These are phyloP conservation scores for Cryomyces minteri DNA, from an alignment of 495 filamentous ascomycete genomes.

Conservation along the genomic window DNA sequence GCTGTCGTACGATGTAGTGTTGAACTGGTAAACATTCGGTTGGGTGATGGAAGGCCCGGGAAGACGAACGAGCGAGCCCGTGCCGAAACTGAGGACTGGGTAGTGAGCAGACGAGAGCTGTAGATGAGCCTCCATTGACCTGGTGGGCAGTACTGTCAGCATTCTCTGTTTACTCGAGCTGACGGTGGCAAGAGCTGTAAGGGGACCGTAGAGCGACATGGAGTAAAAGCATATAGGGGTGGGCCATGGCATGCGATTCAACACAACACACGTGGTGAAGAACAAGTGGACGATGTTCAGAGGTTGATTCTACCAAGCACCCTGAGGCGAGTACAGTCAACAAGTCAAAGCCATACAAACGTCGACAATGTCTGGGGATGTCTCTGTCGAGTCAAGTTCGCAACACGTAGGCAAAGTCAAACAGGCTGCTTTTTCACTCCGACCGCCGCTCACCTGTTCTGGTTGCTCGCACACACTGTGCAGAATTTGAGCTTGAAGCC, in stretches of 20 bases:
- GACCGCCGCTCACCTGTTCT: conserved; percentile 50
- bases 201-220: no score
- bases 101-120: conserved; percentile 70
- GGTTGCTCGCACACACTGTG: conserved; percentile 95
- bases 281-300: no score
- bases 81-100: conserved; percentile 95
- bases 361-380: no score
- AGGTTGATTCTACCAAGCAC: no score
- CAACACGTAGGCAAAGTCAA: no score
- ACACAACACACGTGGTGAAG: background rate
- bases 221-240: no score
- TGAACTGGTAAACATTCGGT: conserved; percentile 96
- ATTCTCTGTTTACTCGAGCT: no score
- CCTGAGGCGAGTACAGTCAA: no score
- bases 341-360: no score
- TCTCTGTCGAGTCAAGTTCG: no score
- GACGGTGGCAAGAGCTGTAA: no score
- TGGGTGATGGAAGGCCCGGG: conserved; percentile 81
- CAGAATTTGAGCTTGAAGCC: conserved; percentile 81
- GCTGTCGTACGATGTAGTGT: conserved; percentile 74
- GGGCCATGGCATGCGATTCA: background rate
- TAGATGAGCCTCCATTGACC: conserved; percentile 95
- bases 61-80: conserved; percentile 82
- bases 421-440: no score
- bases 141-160: conserved; percentile 11